phyloP scores from a whole-genome alignment of 805 yeast genomes.

The Wickerhamiella azyma region DNA sequence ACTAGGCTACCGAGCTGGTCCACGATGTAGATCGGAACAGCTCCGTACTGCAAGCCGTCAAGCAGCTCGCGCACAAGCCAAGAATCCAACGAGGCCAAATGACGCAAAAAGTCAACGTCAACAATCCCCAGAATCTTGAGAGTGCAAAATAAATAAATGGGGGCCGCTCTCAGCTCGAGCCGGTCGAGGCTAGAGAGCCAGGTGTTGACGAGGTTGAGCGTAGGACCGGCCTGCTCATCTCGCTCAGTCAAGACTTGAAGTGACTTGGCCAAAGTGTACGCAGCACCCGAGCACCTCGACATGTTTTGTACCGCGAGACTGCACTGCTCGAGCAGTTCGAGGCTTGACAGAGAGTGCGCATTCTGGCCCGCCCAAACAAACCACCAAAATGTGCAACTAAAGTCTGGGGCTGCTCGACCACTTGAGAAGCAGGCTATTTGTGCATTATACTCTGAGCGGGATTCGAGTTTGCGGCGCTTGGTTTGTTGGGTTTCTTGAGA shows the following conservation, averaged over 20 bases:
- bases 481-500: not conserved
- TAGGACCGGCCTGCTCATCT: constrained; percentile 1
- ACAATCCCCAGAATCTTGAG: not conserved
- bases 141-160: not conserved
- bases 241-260: not conserved
- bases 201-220: not conserved
- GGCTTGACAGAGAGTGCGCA: not conserved
- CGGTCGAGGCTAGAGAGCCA: not conserved
- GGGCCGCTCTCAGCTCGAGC: not conserved
- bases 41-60: not conserved
- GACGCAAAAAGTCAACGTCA: not conserved
- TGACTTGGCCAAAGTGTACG: not conserved
- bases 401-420: not conserved
- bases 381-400: constrained; percentile 1
- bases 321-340: not conserved
- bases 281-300: not conserved
- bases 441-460: too few relatives aligned
- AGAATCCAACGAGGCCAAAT: not conserved
- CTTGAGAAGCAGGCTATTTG: not conserved
- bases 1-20: constrained; percentile 16
- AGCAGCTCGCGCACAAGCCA: not conserved
- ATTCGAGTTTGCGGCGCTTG: not conserved
- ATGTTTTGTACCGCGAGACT: not conserved
- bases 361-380: not conserved
- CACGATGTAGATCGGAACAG: not conserved